A percentile compares a stretch with the other conserved stretches of the same genome.
Conservation (phyloP, 2,329 filamentous ascomycete species). For the Cercospora sp. region DNA sequence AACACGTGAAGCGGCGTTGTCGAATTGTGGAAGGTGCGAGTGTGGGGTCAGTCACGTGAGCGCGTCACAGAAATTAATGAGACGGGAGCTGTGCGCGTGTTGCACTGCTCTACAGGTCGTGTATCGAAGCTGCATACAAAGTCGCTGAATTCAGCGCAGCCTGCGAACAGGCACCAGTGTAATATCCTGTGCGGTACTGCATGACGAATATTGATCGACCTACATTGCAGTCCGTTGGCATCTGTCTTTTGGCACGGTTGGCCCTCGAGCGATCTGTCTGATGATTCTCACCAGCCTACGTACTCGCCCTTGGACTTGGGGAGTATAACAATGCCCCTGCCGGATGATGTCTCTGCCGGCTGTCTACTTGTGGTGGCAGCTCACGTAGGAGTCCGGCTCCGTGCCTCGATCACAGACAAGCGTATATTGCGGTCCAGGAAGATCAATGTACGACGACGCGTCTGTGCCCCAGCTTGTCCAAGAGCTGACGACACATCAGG, state of each 20-base stretch:
- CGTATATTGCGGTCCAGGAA: not conserved
- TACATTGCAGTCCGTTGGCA: not conserved
- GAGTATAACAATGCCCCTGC: not conserved
- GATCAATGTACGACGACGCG: not conserved
- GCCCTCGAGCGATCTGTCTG: not conserved
- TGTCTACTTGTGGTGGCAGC: not conserved
- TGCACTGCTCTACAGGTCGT: not conserved
- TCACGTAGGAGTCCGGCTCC: not conserved
- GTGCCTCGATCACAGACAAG: not conserved
- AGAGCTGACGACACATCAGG: not conserved
- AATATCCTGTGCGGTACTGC: not conserved
- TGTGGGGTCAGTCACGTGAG: constrained; percentile 7
- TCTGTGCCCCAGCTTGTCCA: not conserved
- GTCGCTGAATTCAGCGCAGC: not conserved
- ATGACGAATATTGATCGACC: not conserved
- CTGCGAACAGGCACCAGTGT: not conserved
- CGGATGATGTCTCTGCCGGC: not conserved
- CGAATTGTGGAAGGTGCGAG: constrained; percentile 11
- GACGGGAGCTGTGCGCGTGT: not conserved
- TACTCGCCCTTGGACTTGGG: not conserved
- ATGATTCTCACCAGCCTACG: not conserved
- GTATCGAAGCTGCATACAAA: not conserved
- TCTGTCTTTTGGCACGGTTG: not conserved
- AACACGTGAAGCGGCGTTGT: not conserved
- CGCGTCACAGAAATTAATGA: not conserved